Conservation (phyloP, 2,329 filamentous ascomycete species). For the Colletotrichum australisinense region DNA sequence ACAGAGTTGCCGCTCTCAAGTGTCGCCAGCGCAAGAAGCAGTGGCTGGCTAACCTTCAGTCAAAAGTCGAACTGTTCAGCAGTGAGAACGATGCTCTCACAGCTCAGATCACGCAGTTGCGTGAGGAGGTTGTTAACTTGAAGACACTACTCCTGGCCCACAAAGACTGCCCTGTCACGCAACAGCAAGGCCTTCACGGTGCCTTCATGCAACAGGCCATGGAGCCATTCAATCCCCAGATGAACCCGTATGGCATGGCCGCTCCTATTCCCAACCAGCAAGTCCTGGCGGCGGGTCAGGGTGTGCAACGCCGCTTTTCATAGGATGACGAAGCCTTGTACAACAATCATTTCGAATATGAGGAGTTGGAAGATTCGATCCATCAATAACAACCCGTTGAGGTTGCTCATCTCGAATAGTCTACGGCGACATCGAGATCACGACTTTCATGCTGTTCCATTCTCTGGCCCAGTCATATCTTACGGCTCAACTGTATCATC, state of each 20-base stretch:
- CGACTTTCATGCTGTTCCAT: not conserved
- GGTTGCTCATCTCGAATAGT: not conserved
- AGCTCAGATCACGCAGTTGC: slow-evolving; percentile 83
- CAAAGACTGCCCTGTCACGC: slow-evolving; percentile 94
- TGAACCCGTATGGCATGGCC: slow-evolving; percentile 70
- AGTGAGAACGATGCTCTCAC: slow-evolving; percentile 91
- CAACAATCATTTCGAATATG: not conserved
- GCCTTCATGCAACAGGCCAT: slow-evolving; percentile 67
- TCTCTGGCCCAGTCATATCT: not conserved
- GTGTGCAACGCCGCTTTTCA: slow-evolving; percentile 67
- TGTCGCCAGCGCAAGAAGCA: slow-evolving; percentile 99
- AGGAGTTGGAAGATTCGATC: not conserved
- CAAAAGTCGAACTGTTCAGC: slow-evolving; percentile 93
- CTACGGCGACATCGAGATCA: not conserved
- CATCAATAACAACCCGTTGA: not conserved
- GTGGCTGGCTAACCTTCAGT: slow-evolving; percentile 94
- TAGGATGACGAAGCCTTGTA: slow-evolving; percentile 48
- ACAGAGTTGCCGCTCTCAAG: slow-evolving; percentile 92
- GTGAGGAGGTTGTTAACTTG: slow-evolving; percentile 94
- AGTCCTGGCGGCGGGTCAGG: slow-evolving; percentile 65
- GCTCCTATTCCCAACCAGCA: slow-evolving; percentile 63
- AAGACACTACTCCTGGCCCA: slow-evolving; percentile 94
- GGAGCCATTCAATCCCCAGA: slow-evolving; percentile 65
- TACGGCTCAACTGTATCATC: slow-evolving; percentile 29
- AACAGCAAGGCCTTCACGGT: slow-evolving; percentile 80